Conservation (phyloP, 306 rosid species). For the Abrus precatorius region DNA sequence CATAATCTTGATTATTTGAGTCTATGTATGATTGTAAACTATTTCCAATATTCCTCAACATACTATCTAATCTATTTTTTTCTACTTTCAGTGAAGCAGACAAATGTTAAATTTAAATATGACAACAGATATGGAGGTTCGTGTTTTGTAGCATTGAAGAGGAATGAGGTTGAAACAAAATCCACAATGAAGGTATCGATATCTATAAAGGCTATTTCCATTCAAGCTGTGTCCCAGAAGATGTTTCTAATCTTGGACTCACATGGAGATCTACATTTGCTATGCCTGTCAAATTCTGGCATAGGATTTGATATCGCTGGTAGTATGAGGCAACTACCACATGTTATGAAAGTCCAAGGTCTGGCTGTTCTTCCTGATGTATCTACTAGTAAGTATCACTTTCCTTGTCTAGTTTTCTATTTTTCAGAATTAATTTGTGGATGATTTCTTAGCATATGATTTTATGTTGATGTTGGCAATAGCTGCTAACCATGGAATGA, state of each 20-base stretch:
- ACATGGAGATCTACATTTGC: conserved; percentile 74
- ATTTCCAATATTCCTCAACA: conserved; percentile 39
- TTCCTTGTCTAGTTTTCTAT: conserved; percentile 32
- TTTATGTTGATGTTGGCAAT: conserved; percentile 34
- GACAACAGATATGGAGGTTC: conserved; percentile 64
- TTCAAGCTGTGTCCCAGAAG: conserved; percentile 77
- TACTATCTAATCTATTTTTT: conserved; percentile 53
- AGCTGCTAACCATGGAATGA: not conserved
- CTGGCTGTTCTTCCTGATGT: conserved; percentile 74
- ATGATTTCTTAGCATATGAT: conserved; percentile 9
- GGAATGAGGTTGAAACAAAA: conserved; percentile 58
- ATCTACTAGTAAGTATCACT: conserved; percentile 64
- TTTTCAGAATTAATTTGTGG: conserved; percentile 18
- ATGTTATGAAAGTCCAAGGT: conserved; percentile 67
- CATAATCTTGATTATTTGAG: conserved; percentile 23
- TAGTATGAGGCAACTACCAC: conserved; percentile 68
- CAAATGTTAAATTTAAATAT: conserved; percentile 61
- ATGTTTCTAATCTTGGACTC: conserved; percentile 79
- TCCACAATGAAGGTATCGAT: conserved; percentile 47
- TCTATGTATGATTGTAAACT: conserved; percentile 27
- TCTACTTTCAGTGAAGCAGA: conserved; percentile 70
- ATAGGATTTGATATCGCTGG: conserved; percentile 64
- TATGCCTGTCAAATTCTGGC: conserved; percentile 65
- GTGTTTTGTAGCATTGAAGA: conserved; percentile 71
- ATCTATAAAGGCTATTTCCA: conserved; percentile 71